A percentile compares a stretch with the other conserved stretches of the same genome.
phyloP scores from a whole-genome alignment of 768 basidiomycete species.

The Trametes punicea region DNA sequence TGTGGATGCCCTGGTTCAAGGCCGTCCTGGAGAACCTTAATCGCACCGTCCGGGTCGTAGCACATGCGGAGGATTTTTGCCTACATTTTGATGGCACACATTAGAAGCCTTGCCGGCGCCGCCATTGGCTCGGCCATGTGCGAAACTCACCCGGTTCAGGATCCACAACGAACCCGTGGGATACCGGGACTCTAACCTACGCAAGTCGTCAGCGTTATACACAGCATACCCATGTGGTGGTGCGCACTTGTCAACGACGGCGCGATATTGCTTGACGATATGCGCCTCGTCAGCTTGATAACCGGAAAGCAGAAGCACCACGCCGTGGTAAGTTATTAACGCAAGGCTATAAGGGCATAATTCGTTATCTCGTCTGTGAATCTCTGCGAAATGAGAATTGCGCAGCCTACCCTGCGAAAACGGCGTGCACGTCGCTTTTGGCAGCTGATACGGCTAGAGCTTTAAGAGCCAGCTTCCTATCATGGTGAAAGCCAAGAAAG shows the following conservation, averaged over 20 bases:
- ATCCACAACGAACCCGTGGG: slow-evolving; percentile 73
- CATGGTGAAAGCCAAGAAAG: slow-evolving; percentile 72
- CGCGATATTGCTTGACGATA: slow-evolving; percentile 58
- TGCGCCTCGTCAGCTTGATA: slow-evolving; percentile 72
- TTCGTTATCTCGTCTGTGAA: neutral
- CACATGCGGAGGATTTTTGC: slow-evolving; percentile 77
- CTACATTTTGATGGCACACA: slow-evolving; percentile 31
- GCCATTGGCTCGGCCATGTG: neutral
- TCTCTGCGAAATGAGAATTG: neutral
- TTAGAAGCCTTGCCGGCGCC: neutral
- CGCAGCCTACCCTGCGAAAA: slow-evolving; percentile 65
- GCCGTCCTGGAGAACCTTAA: slow-evolving; percentile 55
- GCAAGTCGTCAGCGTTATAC: neutral
- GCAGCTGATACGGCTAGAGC: slow-evolving; percentile 67
- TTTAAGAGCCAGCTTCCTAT: slow-evolving; percentile 62
- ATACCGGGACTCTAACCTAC: slow-evolving; percentile 37
- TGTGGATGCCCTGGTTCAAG: slow-evolving; percentile 50
- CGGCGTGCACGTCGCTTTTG: slow-evolving; percentile 66
- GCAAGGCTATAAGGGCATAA: slow-evolving; percentile 45
- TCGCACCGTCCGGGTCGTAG: slow-evolving; percentile 60
- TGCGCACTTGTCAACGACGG: slow-evolving; percentile 60
- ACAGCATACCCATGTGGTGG: neutral
- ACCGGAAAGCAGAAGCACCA: slow-evolving; percentile 65
- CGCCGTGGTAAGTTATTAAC: slow-evolving; percentile 77
- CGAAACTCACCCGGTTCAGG: slow-evolving; percentile 54